Base-by-base conservation (phyloP, 345 rosid genomes). In the Eucalyptus globulus region DNA sequence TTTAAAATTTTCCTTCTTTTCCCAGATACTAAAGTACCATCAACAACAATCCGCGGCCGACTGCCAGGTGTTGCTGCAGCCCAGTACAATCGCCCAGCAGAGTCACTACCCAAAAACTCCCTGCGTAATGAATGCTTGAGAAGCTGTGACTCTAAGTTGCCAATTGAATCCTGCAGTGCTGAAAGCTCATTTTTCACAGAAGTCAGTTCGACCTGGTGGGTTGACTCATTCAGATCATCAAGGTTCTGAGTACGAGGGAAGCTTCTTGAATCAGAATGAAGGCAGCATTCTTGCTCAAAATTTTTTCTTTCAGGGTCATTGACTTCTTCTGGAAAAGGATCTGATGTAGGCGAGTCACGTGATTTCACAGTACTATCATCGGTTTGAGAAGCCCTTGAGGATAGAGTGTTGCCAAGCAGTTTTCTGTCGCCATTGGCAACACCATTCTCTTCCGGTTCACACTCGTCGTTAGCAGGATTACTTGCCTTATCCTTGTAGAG, bases 51-150 rank as follows among this genome's bases (percentile, higher is more conserved):
- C 90, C 58, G 93, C 49, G 94, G 95, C 93, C 89, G 88, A 88
- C 93, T 92, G 44, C 91, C 94, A 19, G 91, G 95, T 85, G 92
- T 89, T 56, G 93, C 93, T 87, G 97, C 95, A 92, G 94, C 93
- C 98, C 98, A 98, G 91, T 98, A 98, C 87, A 98, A 88, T 83
- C 95, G 97, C 91, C 97, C 97, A 87, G 92, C 86, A 88, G 97
- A 94, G 94, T 98, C 99, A 87, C 90, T 89, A n/a, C 99, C 99
- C 94, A 97, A 90, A 93, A 95, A 95, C 87, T 98, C 97, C 92
- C 94, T 94, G 54, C 99, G 96, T 65, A 95, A 85, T 85, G 98
- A 93, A 89, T 93, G 92, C 91, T 92, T 96, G 50, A 90, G 90
- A 87, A 97, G 93, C 94, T 96, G 97, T 40, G 91, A 92, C 87